phyloP scores from a whole-genome alignment of 2,329 filamentous ascomycete species.

The Scedosporium dehoogii region DNA sequence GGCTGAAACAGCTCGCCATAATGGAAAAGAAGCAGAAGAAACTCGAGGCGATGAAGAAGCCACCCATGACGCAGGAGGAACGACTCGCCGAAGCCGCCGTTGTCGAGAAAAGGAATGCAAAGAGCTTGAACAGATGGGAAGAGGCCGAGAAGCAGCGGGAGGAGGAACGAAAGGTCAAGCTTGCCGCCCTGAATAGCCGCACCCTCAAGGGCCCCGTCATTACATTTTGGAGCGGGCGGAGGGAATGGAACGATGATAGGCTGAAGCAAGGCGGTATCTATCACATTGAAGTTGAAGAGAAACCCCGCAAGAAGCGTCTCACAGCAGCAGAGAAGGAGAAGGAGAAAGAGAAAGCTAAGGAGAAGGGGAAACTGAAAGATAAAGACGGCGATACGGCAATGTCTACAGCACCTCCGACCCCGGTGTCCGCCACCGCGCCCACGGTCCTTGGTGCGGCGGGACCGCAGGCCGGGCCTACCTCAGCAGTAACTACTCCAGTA shows the following conservation, averaged over 20 bases:
- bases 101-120: slow-evolving; percentile 78
- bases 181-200: slow-evolving; percentile 80
- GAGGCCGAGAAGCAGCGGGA: slow-evolving; percentile 82
- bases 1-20: slow-evolving; percentile 58
- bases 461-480: background rate
- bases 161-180: slow-evolving; percentile 69
- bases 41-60: slow-evolving; percentile 65
- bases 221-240: slow-evolving; percentile 87
- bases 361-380: background rate
- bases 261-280: slow-evolving; percentile 57
- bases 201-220: slow-evolving; percentile 83
- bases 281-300: slow-evolving; percentile 52
- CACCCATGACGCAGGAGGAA: slow-evolving; percentile 78
- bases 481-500: background rate
- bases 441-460: background rate
- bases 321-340: slow-evolving; percentile 25
- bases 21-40: slow-evolving; percentile 61
- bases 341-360: slow-evolving; percentile 14
- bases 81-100: slow-evolving; percentile 71
- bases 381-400: background rate
- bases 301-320: slow-evolving; percentile 43
- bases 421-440: background rate
- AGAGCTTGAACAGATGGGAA: slow-evolving; percentile 89
- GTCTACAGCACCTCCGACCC: background rate
- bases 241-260: slow-evolving; percentile 68